Conservation (phyloP, 2,329 filamentous ascomycete species). For the Tolypocladium pustulatum region DNA sequence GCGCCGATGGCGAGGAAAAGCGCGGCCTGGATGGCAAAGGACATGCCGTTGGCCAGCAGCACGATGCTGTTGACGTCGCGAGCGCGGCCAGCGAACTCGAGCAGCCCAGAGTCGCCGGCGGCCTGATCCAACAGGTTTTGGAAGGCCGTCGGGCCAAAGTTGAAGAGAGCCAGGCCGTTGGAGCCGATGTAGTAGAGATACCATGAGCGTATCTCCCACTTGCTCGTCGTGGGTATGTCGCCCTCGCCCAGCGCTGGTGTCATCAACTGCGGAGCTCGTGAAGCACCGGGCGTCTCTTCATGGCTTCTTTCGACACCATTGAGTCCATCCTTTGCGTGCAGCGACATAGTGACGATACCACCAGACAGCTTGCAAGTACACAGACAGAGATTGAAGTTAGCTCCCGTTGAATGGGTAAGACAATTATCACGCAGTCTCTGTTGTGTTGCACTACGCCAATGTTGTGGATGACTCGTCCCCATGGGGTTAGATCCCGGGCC, state of each 20-base stretch:
- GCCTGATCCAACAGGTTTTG: constrained; percentile 55
- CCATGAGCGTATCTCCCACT: constrained; percentile 14
- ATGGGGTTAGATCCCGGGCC: too few species aligned
- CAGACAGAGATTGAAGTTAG: neutral
- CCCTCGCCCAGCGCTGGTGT: neutral
- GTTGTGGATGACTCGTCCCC: too few species aligned
- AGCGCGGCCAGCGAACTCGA: constrained; percentile 44
- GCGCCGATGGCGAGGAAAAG: constrained; percentile 41
- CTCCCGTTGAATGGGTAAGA: too few species aligned
- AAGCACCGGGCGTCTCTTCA: neutral
- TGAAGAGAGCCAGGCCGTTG: constrained; percentile 53
- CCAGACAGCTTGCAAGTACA: neutral
- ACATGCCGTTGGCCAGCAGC: constrained; percentile 54
- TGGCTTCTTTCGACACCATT: neutral
- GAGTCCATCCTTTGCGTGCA: neutral
- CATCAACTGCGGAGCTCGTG: neutral
- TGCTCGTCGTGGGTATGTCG: constrained; percentile 9
- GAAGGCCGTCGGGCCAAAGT: constrained; percentile 53
- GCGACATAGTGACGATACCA: neutral
- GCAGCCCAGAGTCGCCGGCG: constrained; percentile 31
- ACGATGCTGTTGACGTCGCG: constrained; percentile 57
- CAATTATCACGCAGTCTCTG: neutral
- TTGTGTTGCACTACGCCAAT: too few species aligned
- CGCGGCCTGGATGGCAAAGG: constrained; percentile 55
- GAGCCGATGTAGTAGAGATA: constrained; percentile 53